Evolutionary conservation across 2,329 filamentous ascomycete genomes (phyloP).

Genomic region (Fulvia fulva): DNA sequence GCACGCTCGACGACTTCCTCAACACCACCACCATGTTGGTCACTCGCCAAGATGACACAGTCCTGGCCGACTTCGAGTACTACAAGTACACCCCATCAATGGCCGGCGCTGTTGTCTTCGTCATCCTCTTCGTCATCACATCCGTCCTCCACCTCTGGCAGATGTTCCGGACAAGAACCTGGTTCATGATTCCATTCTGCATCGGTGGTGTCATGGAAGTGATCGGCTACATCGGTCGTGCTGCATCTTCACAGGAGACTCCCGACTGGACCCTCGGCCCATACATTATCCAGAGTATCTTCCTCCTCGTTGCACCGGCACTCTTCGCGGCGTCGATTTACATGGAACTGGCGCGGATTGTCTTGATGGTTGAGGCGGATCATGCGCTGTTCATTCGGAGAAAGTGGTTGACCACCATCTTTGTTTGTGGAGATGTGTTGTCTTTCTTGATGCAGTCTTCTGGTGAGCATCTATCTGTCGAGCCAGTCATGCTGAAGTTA

Average conservation of each 20-base stretch:
- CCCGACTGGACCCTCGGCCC: conserved; percentile 38
- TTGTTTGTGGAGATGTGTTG: conserved; percentile 47
- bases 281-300: conserved; percentile 43
- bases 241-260: conserved; percentile 40
- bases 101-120: conserved; percentile 28
- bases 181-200: conserved; percentile 51
- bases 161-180: conserved; percentile 40
- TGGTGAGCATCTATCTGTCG: conserved; percentile 2
- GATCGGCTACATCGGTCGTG: conserved; percentile 51
- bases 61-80: conserved; percentile 6
- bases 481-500: background rate
- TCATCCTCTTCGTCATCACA: conserved; percentile 27
- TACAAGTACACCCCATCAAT: conserved; percentile 10
- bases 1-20: background rate
- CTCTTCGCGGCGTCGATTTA: conserved; percentile 51
- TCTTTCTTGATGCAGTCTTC: conserved; percentile 44
- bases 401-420: conserved; percentile 45
- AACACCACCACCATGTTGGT: background rate
- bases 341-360: conserved; percentile 47
- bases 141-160: conserved; percentile 38
- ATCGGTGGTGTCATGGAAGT: conserved; percentile 44
- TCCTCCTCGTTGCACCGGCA: conserved; percentile 48
- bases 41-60: background rate
- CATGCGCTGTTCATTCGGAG: conserved; percentile 42
- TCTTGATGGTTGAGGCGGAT: conserved; percentile 41